Conservation (phyloP, 2,329 filamentous ascomycete genomes). For the Spiromastix sp. region DNA sequence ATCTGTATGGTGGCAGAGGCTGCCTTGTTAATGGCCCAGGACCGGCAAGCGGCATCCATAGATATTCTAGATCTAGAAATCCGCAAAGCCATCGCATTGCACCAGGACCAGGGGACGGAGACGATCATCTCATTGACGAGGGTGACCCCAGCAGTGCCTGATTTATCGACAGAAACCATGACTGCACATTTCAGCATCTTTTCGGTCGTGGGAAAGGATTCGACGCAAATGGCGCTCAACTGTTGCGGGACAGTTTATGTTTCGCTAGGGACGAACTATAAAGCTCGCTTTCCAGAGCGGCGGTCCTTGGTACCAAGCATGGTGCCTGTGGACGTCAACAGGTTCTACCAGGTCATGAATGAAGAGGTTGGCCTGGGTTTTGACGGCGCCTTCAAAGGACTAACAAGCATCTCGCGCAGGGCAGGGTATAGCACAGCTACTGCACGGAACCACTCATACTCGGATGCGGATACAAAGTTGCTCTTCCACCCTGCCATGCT, state of each 20-base stretch:
- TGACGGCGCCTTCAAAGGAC: not conserved
- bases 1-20: slow-evolving; percentile 35
- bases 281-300: not conserved
- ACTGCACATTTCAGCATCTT: not conserved
- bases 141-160: not conserved
- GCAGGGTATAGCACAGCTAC: not conserved
- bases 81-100: not conserved
- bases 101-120: not conserved
- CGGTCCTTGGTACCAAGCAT: not conserved
- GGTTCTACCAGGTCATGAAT: slow-evolving; percentile 4
- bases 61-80: not conserved
- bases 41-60: not conserved
- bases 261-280: slow-evolving; percentile 4
- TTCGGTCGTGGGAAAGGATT: too few species aligned
- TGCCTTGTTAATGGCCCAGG: slow-evolving; percentile 13
- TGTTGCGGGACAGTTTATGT: not conserved
- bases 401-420: not conserved
- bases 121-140: slow-evolving; percentile 3
- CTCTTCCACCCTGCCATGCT: not conserved
- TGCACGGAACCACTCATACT: not conserved
- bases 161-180: not conserved
- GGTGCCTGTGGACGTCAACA: not conserved
- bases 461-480: not conserved
- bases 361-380: not conserved
- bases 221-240: too few species aligned